Evolutionary conservation across 2,329 filamentous ascomycete species (phyloP).

Genomic region (Diatrype stigma): DNA sequence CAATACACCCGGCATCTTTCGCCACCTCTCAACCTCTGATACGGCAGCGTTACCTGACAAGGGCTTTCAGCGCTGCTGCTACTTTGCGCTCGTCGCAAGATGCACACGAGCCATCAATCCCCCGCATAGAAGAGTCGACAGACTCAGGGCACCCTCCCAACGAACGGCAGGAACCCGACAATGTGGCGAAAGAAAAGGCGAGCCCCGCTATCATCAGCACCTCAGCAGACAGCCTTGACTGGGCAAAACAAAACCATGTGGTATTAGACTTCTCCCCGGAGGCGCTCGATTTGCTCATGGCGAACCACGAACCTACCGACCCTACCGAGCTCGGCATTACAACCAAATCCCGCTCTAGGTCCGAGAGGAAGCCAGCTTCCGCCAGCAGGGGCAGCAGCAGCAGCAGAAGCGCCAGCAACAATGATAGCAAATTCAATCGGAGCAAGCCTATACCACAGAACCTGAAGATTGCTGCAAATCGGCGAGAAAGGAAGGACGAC

Average conservation of each 20-base stretch:
- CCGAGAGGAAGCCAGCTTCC: conserved; percentile 4
- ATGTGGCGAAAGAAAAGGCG: conserved; percentile 5
- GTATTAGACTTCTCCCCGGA: conserved; percentile 32
- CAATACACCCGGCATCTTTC: conserved; percentile 8
- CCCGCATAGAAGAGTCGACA: not conserved
- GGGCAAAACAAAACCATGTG: conserved; percentile 18
- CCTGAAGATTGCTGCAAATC: conserved; percentile 18
- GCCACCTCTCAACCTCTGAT: conserved; percentile 6
- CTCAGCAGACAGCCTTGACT: conserved; percentile 11
- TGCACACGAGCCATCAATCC: not conserved
- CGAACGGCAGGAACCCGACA: not conserved
- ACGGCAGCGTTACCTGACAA: conserved; percentile 7
- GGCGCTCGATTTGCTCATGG: conserved; percentile 28
- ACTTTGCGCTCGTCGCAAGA: conserved; percentile 10
- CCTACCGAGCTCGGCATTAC: conserved; percentile 22
- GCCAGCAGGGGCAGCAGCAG: too few relatives aligned
- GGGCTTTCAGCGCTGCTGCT: conserved; percentile 19
- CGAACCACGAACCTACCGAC: conserved; percentile 7
- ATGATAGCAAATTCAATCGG: too few relatives aligned
- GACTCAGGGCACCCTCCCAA: not conserved
- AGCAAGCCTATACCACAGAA: conserved; percentile 22
- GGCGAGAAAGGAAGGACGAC: not conserved
- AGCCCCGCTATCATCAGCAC: conserved; percentile 3
- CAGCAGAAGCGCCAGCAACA: conserved; percentile 2
- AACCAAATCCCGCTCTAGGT: conserved; percentile 27